Percentiles rank a stretch among this genome's conserved stretches.
Conservation (phyloP, 805 yeast genomes). For the Yarrowia yakushimensis region DNA sequence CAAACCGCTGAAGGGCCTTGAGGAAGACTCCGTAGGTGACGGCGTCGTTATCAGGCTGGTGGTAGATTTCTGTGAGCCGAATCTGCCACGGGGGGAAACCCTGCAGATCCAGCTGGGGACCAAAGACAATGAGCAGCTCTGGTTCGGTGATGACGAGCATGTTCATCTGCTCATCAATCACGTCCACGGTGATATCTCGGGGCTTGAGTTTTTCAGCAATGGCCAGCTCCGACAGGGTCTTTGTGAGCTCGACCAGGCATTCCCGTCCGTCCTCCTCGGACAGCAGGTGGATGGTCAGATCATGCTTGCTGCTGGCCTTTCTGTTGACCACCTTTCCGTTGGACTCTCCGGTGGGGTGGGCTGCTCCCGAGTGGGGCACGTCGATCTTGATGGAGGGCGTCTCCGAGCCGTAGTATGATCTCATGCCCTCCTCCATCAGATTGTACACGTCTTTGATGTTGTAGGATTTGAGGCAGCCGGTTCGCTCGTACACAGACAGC, state of each 20-base stretch:
- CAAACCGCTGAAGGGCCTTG: slow-evolving; percentile 46
- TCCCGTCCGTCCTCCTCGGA: slow-evolving; percentile 83
- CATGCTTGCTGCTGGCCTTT: slow-evolving; percentile 21
- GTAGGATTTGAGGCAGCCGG: slow-evolving; percentile 56
- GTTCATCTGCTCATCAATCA: slow-evolving; percentile 53
- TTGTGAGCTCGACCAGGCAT: slow-evolving; percentile 82
- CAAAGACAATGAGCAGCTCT: slow-evolving; percentile 77
- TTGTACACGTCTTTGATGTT: slow-evolving; percentile 45
- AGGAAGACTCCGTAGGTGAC: slow-evolving; percentile 81
- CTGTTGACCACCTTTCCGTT: slow-evolving; percentile 11
- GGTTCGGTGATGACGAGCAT: slow-evolving; percentile 90
- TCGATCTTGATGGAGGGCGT: slow-evolving; percentile 60
- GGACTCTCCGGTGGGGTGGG: slow-evolving; percentile 30
- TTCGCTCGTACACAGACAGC: slow-evolving; percentile 73
- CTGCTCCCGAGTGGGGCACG: slow-evolving; percentile 54
- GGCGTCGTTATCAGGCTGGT: slow-evolving; percentile 79
- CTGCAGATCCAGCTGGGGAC: slow-evolving; percentile 82
- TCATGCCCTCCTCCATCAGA: slow-evolving; percentile 56
- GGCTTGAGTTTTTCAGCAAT: slow-evolving; percentile 55
- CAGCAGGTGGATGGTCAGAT: slow-evolving; percentile 60
- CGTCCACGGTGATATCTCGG: slow-evolving; percentile 66
- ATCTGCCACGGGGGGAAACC: slow-evolving; percentile 99
- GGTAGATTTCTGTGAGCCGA: slow-evolving; percentile 81
- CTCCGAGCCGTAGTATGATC: slow-evolving; percentile 68
- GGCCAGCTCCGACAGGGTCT: slow-evolving; percentile 76